Evolutionary conservation across 2,329 filamentous ascomycete species (phyloP).

Genomic region (Colletotrichum gigasporum): DNA sequence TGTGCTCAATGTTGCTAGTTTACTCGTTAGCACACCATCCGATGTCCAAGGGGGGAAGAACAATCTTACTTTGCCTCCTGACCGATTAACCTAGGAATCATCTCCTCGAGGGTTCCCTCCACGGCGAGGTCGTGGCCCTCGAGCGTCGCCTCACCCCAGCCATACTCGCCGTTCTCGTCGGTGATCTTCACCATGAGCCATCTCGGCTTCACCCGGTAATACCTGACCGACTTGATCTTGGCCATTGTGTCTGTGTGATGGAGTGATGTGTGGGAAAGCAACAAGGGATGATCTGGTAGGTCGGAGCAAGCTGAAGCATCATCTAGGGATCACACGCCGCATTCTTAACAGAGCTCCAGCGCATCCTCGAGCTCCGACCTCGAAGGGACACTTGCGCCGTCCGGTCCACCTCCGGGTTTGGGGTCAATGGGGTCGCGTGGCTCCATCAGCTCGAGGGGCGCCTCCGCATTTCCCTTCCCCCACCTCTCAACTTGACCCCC

Average conservation of each 20-base stretch:
- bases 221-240: conserved; percentile 68
- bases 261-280: background rate
- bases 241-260: conserved; percentile 27
- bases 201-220: conserved; percentile 72
- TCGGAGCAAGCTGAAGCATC: background rate
- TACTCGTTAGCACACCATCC: background rate
- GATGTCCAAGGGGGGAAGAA: accelerated
- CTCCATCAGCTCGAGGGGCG: background rate
- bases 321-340: background rate
- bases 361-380: background rate
- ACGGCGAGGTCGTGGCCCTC: conserved; percentile 74
- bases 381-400: background rate
- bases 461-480: background rate
- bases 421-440: background rate
- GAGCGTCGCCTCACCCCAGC: conserved; percentile 74
- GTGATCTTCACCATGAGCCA: conserved; percentile 77
- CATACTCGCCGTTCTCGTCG: conserved; percentile 65
- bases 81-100: conserved; percentile 64
- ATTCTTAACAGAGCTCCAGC: conserved; percentile 16
- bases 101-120: conserved; percentile 71
- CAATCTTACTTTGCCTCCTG: conserved; percentile 67
- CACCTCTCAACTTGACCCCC: conserved; percentile 16
- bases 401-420: background rate
- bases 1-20: conserved; percentile 72
- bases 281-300: background rate